Base-by-base conservation (phyloP, 306 rosid species). In the Quercus wislizeni region DNA sequence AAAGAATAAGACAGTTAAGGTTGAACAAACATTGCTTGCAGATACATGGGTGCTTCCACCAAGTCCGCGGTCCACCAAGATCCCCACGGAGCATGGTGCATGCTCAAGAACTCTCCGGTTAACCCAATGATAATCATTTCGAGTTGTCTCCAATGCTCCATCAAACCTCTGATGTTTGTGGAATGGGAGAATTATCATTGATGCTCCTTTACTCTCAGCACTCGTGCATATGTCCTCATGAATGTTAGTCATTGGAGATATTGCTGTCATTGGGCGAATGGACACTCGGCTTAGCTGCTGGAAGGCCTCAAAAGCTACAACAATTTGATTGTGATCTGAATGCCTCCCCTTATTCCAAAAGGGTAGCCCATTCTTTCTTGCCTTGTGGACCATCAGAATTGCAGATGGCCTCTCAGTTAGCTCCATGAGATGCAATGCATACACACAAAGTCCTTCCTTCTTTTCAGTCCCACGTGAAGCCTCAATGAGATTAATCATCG, bases 371-470 rank as follows among this genome's bases (percentile, higher is more conserved):
- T 91, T 89, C 61, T 82, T 85, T 74, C 87, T 69, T 0, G 92
- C 92, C 79, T 85, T 84, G 78, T 89, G 89, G 56, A 88, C 97
- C 92, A 91, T 91, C 15, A 73, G 41, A 33, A 91, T 91, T 7
- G 91, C 92, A 5, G 93, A 91, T 38, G 97, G 21, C 68, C 97
- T 86, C 76, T 91, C 97, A 0, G 85, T 69, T 67, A 94, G 81
- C 85, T 94, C 97, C 90, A 74, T 92, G 55, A 94, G 94, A 78
- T 94, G 97, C 92, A 94, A 65, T 64, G 97, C 91, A 68, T 94
- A 94, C 3, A 94, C 94, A 33, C 92, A 82, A 10, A 94, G 92
- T 5, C 85, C 88, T 38, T 80, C 89, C 1, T 67, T 84, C 83
- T 88, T 90, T 79, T 82, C 81, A 30, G 80, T 83, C 57, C 98